A percentile compares a stretch with the other conserved stretches of the same genome.
phyloP scores from a whole-genome alignment of 2,329 filamentous ascomycete species.

The Fusarium illudens region DNA sequence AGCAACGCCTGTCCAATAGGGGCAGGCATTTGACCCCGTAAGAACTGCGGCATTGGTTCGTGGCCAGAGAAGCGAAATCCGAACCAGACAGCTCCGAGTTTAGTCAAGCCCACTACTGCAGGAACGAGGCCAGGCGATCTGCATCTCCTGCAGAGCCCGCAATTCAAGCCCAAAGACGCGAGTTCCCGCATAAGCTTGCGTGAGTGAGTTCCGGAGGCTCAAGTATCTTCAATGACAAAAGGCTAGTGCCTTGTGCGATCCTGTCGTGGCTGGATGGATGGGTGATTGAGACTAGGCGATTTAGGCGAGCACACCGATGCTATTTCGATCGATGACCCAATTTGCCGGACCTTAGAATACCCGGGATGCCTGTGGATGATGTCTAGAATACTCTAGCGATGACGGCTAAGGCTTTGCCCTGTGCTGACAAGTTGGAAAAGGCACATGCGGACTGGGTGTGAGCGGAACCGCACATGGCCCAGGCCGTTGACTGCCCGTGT shows the following conservation, averaged over 20 bases:
- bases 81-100: conserved; percentile 24
- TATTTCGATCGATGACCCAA: conserved; percentile 27
- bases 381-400: conserved; percentile 1
- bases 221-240: background rate
- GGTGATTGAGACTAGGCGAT: background rate
- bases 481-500: background rate
- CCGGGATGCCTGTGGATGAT: background rate
- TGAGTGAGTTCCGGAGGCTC: conserved; percentile 10
- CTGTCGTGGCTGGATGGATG: conserved; percentile 1
- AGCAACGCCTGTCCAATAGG: background rate
- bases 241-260: conserved; percentile 29
- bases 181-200: conserved; percentile 23
- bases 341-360: conserved; percentile 8
- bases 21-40: background rate
- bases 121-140: conserved; percentile 35
- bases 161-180: conserved; percentile 15
- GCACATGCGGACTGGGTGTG: background rate
- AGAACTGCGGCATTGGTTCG: background rate
- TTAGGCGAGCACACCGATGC: background rate
- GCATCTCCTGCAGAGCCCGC: conserved; percentile 18
- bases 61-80: conserved; percentile 10
- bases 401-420: conserved; percentile 21
- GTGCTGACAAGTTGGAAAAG: conserved; percentile 20
- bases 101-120: conserved; percentile 40
- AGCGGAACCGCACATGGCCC: conserved; percentile 25